These are phyloP conservation scores for Imleria badia DNA, from an alignment of 768 basidiomycete species.

Conservation along the genomic window DNA sequence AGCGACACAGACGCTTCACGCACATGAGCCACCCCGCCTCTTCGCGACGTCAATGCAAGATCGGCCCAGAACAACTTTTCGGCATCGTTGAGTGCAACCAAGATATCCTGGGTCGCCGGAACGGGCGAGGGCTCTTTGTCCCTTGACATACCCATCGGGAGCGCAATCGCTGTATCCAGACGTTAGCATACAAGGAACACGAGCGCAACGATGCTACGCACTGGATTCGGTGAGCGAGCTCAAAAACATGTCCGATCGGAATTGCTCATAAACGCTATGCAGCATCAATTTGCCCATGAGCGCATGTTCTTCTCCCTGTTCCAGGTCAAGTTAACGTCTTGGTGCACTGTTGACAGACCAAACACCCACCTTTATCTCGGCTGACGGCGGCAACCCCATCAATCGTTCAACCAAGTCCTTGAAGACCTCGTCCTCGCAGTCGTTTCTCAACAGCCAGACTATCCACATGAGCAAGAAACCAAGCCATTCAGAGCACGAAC, in stretches of 20 bases:
- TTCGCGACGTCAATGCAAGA: conserved; percentile 50
- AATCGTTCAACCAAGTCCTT: conserved; percentile 57
- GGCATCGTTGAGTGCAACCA: conserved; percentile 60
- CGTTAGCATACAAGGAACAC: conserved; percentile 1
- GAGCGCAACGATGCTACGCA: conserved; percentile 38
- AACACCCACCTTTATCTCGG: conserved; percentile 54
- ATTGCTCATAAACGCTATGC: conserved; percentile 72
- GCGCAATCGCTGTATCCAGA: conserved; percentile 62
- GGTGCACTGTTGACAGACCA: neutral
- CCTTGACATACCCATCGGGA: conserved; percentile 75
- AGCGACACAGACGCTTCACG: conserved; percentile 74
- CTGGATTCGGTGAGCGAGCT: conserved; percentile 90
- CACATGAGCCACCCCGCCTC: conserved; percentile 68
- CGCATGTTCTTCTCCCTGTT: conserved; percentile 70
- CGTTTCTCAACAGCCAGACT: conserved; percentile 71
- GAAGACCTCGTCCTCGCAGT: conserved; percentile 51
- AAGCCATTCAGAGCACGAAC: conserved; percentile 2
- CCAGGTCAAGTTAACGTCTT: neutral
- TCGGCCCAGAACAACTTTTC: conserved; percentile 70
- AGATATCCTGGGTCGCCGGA: conserved; percentile 54
- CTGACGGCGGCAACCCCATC: conserved; percentile 53
- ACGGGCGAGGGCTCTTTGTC: conserved; percentile 39
- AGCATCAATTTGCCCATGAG: conserved; percentile 78
- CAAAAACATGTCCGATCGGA: conserved; percentile 84
- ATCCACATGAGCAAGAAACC: neutral